These are phyloP conservation scores for Paraconiothyrium sp. DNA, from an alignment of 2,329 filamentous ascomycete genomes.

Conservation along the genomic window DNA sequence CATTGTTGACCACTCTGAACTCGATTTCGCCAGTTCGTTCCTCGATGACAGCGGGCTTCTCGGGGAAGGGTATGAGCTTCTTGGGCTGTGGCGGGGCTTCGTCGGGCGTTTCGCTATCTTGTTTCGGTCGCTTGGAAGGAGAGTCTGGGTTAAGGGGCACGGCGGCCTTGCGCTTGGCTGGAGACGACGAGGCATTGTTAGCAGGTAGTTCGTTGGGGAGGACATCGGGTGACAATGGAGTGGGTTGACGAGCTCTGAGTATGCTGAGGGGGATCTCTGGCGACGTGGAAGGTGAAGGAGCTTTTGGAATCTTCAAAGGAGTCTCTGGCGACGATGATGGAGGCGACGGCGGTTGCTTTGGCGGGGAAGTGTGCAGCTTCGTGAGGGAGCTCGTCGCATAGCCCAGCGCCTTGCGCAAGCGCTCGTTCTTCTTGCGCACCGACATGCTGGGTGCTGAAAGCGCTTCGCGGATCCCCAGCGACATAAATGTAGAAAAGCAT, in stretches of 20 bases:
- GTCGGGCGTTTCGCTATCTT: slow-evolving; percentile 48
- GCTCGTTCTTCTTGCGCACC: slow-evolving; percentile 17
- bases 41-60: slow-evolving; percentile 93
- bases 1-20: slow-evolving; percentile 98
- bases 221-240: neutral
- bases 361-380: neutral
- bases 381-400: slow-evolving; percentile 13
- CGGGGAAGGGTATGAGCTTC: slow-evolving; percentile 83
- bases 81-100: slow-evolving; percentile 55
- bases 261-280: slow-evolving; percentile 26
- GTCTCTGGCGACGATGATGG: neutral
- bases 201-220: slow-evolving; percentile 24
- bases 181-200: slow-evolving; percentile 23
- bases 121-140: slow-evolving; percentile 67
- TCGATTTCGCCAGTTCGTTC: slow-evolving; percentile 95
- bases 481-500: slow-evolving; percentile 7
- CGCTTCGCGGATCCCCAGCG: neutral
- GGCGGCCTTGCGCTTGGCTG: slow-evolving; percentile 77
- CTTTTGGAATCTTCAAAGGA: neutral
- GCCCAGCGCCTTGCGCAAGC: slow-evolving; percentile 18
- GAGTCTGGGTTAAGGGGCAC: slow-evolving; percentile 68
- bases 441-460: slow-evolving; percentile 7
- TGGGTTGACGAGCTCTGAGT: slow-evolving; percentile 1
- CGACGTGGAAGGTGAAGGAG: slow-evolving; percentile 15
- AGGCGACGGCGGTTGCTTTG: neutral